Conservation (phyloP, 225 moss, liverwort and hornwort genomes). For the Polytrichum formosum region DNA sequence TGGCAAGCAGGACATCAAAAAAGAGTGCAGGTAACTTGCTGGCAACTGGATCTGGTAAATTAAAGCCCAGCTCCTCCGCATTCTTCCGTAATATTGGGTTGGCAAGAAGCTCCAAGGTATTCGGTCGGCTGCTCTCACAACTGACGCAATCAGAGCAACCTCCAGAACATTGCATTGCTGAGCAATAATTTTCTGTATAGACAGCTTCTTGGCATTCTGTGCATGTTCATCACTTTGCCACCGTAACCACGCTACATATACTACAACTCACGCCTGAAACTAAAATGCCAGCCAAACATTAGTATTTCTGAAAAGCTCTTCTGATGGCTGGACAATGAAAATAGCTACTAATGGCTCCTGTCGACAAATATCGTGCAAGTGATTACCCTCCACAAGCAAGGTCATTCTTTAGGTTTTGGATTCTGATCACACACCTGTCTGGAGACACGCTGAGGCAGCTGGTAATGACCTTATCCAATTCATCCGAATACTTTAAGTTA, state of each 20-base stretch:
- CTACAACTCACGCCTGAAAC: too few relatives aligned
- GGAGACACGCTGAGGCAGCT: not conserved
- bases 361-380: not conserved
- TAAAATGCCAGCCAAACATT: too few relatives aligned
- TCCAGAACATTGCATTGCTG: not conserved
- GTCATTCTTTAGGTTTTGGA: not conserved
- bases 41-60: slow-evolving; percentile 6
- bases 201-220: not conserved
- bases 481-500: not conserved
- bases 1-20: not conserved
- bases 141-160: not conserved
- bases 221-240: not conserved
- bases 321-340: too few relatives aligned
- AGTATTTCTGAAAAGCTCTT: too few relatives aligned
- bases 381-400: not conserved
- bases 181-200: not conserved
- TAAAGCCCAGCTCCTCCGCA: not conserved
- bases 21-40: slow-evolving; percentile 5
- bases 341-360: too few relatives aligned
- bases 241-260: too few relatives aligned
- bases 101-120: slow-evolving; percentile 8
- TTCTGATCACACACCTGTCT: slow-evolving; percentile 1
- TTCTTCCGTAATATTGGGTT: slow-evolving; percentile 6
- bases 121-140: slow-evolving; percentile 6
- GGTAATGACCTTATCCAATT: not conserved